Evolutionary conservation across 768 basidiomycete genomes (phyloP), one percentile per base, ranked within the genome.

Genomic region (Panus rudis): DNA sequence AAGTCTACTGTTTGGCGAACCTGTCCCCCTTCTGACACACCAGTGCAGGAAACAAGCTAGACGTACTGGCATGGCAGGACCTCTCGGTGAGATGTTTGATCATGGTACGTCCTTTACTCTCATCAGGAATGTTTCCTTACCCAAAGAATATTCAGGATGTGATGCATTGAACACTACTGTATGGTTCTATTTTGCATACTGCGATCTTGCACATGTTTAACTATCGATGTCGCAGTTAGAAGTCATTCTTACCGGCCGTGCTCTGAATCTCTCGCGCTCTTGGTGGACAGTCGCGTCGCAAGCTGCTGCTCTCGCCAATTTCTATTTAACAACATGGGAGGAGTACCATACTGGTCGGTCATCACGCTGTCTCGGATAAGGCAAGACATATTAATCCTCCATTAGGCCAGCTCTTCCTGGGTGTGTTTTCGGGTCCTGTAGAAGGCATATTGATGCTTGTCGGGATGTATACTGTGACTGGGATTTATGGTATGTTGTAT

Each of bases 221-320:
- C 31, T 17, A 3, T 11, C 30, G 14, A 4, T 14, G 21, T 33
- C 33, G 6, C 55, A 93, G 90, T 76, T 99, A 20, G 94, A 92
- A 64, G 84, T 81, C 45, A 74, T 97, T 47, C 75, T 99, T 31
- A 76, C 78, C 5, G 70, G 80, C 6, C 78, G 86, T 21, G 93
- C 96, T 0, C 76, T 99, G 33, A 93, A 94, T 53, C 72, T 97
- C 17, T 91, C 89, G 11, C 73, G 92, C 16, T 92, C 90, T 0
- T 98, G 96, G 92, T 98, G 92, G 94, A 97, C 92, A 0, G 83
- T 98, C 25, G 78, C 85, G 0, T 85, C 85, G 1, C 89, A 93
- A 59, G 71, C 75, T 6, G 79, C 76, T 7, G 76, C 79, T 0
- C 65, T 83, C 16, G 76, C 75, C 27, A 84, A 76, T 59, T 86